A percentile compares a stretch with the other conserved stretches of the same genome.
Evolutionary conservation across 768 basidiomycete species (phyloP).

Genomic region (Suillus ampliporus): DNA sequence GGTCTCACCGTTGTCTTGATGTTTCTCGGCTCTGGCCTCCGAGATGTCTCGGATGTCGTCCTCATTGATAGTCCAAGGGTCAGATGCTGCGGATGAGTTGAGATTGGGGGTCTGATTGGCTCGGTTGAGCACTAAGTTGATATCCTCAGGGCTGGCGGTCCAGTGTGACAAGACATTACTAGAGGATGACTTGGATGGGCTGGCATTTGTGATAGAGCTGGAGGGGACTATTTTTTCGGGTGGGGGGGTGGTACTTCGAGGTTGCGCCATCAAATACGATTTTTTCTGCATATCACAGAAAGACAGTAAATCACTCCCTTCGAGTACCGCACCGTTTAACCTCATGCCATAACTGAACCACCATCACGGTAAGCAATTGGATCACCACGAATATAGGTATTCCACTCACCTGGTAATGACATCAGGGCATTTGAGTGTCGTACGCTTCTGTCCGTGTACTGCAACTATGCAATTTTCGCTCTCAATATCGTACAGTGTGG

Average conservation of each 20-base stretch:
- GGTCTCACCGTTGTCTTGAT: neutral
- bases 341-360: neutral
- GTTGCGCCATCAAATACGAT: neutral
- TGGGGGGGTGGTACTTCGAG: neutral
- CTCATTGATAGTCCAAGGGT: neutral
- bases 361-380: neutral
- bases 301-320: neutral
- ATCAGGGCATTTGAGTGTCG: neutral
- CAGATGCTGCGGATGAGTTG: neutral
- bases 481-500: neutral
- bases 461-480: neutral
- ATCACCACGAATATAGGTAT: neutral
- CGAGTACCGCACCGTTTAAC: neutral
- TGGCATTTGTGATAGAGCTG: neutral
- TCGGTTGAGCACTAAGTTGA: too few species aligned
- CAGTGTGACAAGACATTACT: too few species aligned
- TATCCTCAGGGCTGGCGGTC: too few species aligned
- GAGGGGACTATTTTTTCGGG: neutral
- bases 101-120: neutral
- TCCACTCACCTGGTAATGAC: neutral
- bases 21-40: neutral
- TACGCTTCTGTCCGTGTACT: neutral
- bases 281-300: neutral
- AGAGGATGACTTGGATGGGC: neutral
- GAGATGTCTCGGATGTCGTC: neutral